A percentile compares a stretch with the other conserved stretches of the same genome.
These are phyloP conservation scores for Amanita fuliginea DNA, from an alignment of 768 basidiomycete species.

Conservation along the genomic window DNA sequence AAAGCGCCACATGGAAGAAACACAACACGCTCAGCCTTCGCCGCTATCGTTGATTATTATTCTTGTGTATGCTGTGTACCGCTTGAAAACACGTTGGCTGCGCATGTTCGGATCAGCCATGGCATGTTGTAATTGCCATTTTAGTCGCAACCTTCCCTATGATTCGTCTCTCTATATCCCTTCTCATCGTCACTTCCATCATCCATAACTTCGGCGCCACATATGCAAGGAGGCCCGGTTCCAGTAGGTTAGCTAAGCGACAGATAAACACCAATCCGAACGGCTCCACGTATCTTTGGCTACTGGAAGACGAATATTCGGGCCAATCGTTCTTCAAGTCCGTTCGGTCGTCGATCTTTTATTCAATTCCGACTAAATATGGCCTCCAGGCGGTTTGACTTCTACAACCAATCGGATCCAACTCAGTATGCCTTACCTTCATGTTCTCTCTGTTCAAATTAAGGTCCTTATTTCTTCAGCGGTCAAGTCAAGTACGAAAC, in stretches of 20 bases:
- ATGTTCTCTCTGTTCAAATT: conserved; percentile 6
- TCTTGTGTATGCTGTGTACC: conserved; percentile 17
- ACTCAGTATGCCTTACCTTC: conserved; percentile 38
- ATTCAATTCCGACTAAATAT: neutral
- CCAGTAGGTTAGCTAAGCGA: conserved; percentile 7
- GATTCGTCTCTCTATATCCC: conserved; percentile 1
- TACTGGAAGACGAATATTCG: conserved; percentile 54
- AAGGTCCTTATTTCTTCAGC: conserved; percentile 24
- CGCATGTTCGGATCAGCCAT: neutral
- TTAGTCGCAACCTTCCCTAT: neutral
- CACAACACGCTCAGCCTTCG: conserved; percentile 96
- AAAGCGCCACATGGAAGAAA: conserved; percentile 89
- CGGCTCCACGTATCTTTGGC: conserved; percentile 49
- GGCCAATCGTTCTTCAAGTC: conserved; percentile 68
- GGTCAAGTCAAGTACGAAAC: conserved; percentile 58
- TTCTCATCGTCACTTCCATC: neutral
- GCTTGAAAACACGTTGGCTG: neutral
- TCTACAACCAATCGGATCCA: conserved; percentile 53
- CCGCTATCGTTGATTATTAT: conserved; percentile 63
- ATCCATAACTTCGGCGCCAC: neutral
- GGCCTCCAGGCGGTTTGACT: conserved; percentile 37
- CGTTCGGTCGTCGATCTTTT: conserved; percentile 9
- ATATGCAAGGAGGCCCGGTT: neutral
- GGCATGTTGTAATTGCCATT: neutral
- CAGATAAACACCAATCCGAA: conserved; percentile 30